Conservation (phyloP, 345 rosid genomes). For the Lepidium sativum region DNA sequence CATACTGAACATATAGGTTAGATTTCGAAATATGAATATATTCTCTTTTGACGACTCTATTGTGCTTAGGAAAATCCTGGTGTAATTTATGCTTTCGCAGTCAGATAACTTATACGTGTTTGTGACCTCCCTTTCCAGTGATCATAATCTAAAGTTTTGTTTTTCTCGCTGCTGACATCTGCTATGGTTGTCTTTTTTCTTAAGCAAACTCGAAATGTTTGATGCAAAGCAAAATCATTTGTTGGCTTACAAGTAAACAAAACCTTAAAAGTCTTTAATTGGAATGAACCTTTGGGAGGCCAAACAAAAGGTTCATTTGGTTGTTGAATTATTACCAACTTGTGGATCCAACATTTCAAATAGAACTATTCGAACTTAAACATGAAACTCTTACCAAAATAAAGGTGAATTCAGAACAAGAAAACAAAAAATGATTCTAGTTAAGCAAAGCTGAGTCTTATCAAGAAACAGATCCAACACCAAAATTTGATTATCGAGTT, state of each 20-base stretch:
- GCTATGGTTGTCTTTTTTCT: not conserved
- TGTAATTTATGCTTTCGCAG: constrained; percentile 8
- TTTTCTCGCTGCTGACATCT: not conserved
- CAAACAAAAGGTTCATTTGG: not conserved
- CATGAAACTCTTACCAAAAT: not conserved
- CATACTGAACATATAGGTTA: constrained; percentile 20
- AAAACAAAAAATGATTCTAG: not conserved
- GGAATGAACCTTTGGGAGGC: not conserved
- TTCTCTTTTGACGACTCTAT: not conserved
- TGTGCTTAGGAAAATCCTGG: not conserved
- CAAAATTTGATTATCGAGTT: constrained; percentile 44
- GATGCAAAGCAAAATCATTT: no score
- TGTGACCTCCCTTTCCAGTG: not conserved
- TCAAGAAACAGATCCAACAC: not conserved
- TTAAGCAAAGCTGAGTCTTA: not conserved
- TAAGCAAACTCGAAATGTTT: no score
- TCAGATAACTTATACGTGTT: not conserved
- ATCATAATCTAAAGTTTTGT: not conserved
- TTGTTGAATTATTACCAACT: not conserved
- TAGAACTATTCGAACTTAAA: not conserved
- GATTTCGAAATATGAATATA: not conserved
- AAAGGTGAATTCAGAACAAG: not conserved
- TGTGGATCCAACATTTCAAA: constrained; percentile 9
- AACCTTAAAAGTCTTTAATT: not conserved
- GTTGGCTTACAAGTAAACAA: no score